Conservation (phyloP, 2,329 filamentous ascomycete genomes). For the Podosphaera xanthii region DNA sequence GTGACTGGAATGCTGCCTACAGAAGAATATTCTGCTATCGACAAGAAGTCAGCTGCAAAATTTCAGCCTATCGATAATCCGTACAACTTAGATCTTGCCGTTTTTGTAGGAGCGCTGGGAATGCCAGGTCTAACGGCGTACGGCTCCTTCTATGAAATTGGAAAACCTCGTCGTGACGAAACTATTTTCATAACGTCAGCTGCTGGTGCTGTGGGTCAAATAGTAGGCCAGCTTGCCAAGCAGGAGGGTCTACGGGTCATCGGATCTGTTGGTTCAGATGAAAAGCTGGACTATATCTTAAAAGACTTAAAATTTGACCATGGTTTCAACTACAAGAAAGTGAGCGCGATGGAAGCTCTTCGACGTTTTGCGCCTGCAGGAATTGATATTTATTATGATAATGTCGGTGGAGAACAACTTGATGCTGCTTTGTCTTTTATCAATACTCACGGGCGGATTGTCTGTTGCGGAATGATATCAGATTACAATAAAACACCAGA, state of each 20-base stretch:
- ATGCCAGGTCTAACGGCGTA: conserved; percentile 63
- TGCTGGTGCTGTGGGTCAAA: conserved; percentile 49
- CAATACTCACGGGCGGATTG: conserved; percentile 40
- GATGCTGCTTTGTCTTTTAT: conserved; percentile 41
- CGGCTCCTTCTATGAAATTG: conserved; percentile 51
- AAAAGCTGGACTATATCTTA: conserved; percentile 53
- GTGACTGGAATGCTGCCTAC: conserved; percentile 33
- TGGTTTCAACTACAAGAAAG: conserved; percentile 65
- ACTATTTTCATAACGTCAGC: conserved; percentile 59
- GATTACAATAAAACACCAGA: conserved; percentile 35
- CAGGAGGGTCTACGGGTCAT: conserved; percentile 52
- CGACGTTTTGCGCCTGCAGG: conserved; percentile 45
- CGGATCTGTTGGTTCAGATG: conserved; percentile 52
- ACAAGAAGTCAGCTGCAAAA: conserved; percentile 19
- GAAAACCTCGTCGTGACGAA: conserved; percentile 51
- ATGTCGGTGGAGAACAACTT: conserved; percentile 54
- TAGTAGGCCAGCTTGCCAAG: conserved; percentile 60
- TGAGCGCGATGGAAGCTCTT: conserved; percentile 40
- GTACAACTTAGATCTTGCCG: conserved; percentile 36
- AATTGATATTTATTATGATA: conserved; percentile 65
- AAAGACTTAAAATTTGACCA: conserved; percentile 48
- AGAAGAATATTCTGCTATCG: conserved; percentile 41
- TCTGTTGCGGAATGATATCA: conserved; percentile 41
- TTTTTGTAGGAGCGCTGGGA: conserved; percentile 55
- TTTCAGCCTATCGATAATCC: conserved; percentile 44